Percentiles rank a stretch among this genome's conserved stretches.
Evolutionary conservation across 2,329 filamentous ascomycete species (phyloP).

Genomic region (Exophiala calicioides): DNA sequence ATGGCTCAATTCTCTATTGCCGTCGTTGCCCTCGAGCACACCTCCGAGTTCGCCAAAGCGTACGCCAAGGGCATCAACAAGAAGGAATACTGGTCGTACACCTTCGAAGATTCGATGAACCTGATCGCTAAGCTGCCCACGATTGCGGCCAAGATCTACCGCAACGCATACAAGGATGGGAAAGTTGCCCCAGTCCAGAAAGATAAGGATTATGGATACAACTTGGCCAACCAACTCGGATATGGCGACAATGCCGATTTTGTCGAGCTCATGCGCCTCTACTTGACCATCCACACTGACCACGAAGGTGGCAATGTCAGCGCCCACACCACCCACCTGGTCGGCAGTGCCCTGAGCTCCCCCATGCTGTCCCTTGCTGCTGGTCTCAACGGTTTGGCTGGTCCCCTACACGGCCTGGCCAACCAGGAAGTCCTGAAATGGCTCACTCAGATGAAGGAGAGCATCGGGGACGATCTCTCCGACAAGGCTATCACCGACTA

Average conservation of each 20-base stretch:
- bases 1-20: constrained; percentile 99
- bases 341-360: constrained; percentile 93
- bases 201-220: constrained; percentile 99
- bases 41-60: constrained; percentile 95
- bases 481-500: constrained; percentile 98
- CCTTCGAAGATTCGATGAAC: constrained; percentile 99
- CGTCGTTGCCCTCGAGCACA: constrained; percentile 96
- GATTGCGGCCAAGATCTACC: constrained; percentile 98
- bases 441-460: constrained; percentile 98
- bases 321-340: constrained; percentile 97
- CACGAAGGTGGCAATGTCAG: constrained; percentile 99
- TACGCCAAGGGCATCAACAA: constrained; percentile 99
- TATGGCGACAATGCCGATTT: constrained; percentile 96
- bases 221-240: constrained; percentile 99
- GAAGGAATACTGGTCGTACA: constrained; percentile 99
- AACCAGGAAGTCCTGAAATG: constrained; percentile 99
- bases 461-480: constrained; percentile 88
- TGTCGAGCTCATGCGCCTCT: constrained; percentile 95
- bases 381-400: constrained; percentile 96
- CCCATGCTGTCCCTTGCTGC: constrained; percentile 95
- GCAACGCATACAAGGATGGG: constrained; percentile 99
- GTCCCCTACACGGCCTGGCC: constrained; percentile 96
- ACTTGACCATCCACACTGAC: constrained; percentile 99
- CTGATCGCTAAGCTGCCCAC: constrained; percentile 99
- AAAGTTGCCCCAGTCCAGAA: constrained; percentile 95